Conservation (phyloP, 192 early-diverging fungal species). For the Backusella tarrabulga region DNA sequence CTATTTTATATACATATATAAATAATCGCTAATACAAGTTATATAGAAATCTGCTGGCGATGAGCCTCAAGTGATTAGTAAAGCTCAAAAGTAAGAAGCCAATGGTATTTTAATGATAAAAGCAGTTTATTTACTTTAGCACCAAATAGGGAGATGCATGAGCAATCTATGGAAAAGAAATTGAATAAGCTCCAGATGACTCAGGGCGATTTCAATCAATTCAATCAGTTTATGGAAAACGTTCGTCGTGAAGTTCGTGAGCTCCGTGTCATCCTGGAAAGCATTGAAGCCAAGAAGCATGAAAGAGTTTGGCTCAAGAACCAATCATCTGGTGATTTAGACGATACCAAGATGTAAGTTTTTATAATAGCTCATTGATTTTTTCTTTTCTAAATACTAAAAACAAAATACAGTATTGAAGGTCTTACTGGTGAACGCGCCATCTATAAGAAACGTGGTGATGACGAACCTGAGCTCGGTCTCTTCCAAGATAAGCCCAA, state of each 20-base stretch:
- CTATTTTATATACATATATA: neutral
- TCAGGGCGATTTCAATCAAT: constrained; percentile 53
- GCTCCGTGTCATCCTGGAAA: constrained; percentile 73
- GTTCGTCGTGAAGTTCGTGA: constrained; percentile 71
- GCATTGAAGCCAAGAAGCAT: constrained; percentile 76
- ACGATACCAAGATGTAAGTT: constrained; percentile 71
- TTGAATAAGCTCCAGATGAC: constrained; percentile 71
- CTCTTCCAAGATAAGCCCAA: constrained; percentile 74
- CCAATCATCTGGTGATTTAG: constrained; percentile 76
- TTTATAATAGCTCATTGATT: neutral
- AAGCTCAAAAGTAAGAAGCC: constrained; percentile 35
- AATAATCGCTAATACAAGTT: neutral
- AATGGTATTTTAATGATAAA: neutral
- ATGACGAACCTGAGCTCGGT: constrained; percentile 67
- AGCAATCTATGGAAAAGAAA: constrained; percentile 68
- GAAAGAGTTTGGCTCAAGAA: constrained; percentile 83
- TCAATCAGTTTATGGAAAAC: constrained; percentile 52
- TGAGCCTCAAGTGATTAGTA: constrained; percentile 29
- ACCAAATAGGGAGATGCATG: constrained; percentile 58
- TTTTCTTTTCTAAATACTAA: constrained; percentile 7
- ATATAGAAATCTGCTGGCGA: constrained; percentile 33
- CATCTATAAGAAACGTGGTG: constrained; percentile 82
- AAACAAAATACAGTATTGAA: constrained; percentile 42
- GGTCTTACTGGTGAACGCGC: constrained; percentile 74
- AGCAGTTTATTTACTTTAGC: neutral